These are phyloP conservation scores for Ambrosia trifida DNA, from an alignment of 129 eudicot genomes.

Conservation along the genomic window DNA sequence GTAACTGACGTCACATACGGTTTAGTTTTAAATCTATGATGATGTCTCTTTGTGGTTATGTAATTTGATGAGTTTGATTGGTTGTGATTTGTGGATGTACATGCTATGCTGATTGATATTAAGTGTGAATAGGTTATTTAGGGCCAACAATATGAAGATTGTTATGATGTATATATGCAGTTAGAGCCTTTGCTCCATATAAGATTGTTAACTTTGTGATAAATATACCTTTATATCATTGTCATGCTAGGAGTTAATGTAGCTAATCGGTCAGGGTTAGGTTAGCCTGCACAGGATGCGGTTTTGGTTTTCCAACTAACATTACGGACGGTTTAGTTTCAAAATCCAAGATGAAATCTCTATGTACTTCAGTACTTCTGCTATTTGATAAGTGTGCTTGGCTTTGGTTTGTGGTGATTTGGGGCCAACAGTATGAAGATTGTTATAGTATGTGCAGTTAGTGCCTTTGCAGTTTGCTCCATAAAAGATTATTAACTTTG, in stretches of 20 bases:
- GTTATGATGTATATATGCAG: slow-evolving; percentile 3
- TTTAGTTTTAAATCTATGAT: neutral
- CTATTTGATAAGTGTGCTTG: neutral
- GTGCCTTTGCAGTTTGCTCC: neutral
- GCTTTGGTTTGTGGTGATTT: slow-evolving; percentile 17
- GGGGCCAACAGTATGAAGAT: slow-evolving; percentile 1
- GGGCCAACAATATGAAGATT: neutral
- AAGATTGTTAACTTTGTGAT: neutral
- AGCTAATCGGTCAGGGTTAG: slow-evolving; percentile 26
- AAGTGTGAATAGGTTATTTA: slow-evolving; percentile 15
- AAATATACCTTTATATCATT: neutral
- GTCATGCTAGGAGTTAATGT: slow-evolving; percentile 9
- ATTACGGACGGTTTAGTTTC: slow-evolving; percentile 6
- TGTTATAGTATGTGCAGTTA: neutral
- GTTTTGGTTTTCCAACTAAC: neutral
- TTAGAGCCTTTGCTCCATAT: slow-evolving; percentile 1
- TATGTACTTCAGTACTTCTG: neutral
- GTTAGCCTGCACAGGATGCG: slow-evolving; percentile 15
- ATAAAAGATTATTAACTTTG: neutral
- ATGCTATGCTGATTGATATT: slow-evolving; percentile 20
- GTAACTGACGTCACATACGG: slow-evolving; percentile 2
- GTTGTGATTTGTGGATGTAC: slow-evolving; percentile 10
- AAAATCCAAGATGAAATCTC: neutral
- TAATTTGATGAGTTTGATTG: neutral
- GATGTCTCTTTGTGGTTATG: neutral